Conservation (phyloP, 2,329 filamentous ascomycete species). For the Exophiala oligosperma region DNA sequence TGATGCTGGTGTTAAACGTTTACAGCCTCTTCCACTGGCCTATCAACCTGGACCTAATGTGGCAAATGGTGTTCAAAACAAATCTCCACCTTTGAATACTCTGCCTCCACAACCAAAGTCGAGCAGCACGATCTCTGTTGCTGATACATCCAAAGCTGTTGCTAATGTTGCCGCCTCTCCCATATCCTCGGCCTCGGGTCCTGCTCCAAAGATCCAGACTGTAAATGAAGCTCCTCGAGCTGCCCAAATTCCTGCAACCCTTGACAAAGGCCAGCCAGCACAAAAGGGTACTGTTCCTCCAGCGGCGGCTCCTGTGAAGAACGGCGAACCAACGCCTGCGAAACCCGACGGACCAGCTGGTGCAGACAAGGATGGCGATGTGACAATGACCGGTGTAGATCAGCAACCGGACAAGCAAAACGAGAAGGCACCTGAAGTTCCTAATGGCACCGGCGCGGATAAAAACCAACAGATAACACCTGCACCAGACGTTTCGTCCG, state of each 20-base stretch:
- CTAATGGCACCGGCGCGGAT: neutral
- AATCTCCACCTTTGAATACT: neutral
- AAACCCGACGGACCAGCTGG: too few relatives aligned
- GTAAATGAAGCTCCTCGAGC: neutral
- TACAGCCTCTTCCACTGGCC: neutral
- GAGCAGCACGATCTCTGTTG: neutral
- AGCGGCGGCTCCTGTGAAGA: too few relatives aligned
- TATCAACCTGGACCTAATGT: neutral
- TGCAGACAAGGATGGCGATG: neutral
- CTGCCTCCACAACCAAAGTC: neutral
- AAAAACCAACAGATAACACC: neutral
- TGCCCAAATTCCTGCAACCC: neutral
- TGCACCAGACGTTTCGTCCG: neutral
- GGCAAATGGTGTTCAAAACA: neutral
- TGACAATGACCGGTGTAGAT: neutral
- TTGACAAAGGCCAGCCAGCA: constrained; percentile 6
- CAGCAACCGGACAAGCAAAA: neutral
- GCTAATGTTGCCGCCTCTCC: neutral
- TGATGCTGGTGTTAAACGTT: neutral
- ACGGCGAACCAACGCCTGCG: too few relatives aligned
- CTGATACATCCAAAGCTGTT: neutral
- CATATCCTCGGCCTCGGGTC: neutral
- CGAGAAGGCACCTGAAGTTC: neutral
- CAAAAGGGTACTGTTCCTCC: neutral
- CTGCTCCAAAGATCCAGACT: neutral